Conservation (phyloP, 2,329 filamentous ascomycete species). For the Monilinia aucupariae region DNA sequence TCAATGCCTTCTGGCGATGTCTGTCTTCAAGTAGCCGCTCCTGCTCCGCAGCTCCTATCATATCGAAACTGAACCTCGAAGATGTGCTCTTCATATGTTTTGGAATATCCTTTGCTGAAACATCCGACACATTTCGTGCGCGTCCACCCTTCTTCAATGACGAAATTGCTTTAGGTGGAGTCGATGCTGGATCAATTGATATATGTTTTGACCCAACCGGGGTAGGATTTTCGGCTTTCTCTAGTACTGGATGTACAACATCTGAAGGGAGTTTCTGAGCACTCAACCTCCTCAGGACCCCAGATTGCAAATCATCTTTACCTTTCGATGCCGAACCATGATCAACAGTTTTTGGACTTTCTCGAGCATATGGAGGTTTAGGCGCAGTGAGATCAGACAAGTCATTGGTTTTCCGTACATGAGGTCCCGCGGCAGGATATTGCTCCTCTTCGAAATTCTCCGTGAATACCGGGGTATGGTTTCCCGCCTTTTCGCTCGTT, state of each 20-base stretch:
- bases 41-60: constrained; percentile 62
- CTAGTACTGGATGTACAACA: constrained; percentile 26
- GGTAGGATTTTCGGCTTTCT: constrained; percentile 22
- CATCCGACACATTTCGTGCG: constrained; percentile 49
- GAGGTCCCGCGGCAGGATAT: constrained; percentile 35
- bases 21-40: constrained; percentile 68
- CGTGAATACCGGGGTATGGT: constrained; percentile 49
- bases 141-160: constrained; percentile 27
- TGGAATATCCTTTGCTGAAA: constrained; percentile 45
- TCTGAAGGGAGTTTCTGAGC: constrained; percentile 24
- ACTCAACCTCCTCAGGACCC: constrained; percentile 19
- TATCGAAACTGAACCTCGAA: constrained; percentile 77
- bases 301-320: constrained; percentile 25
- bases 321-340: constrained; percentile 19
- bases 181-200: constrained; percentile 28
- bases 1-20: constrained; percentile 61
- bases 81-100: constrained; percentile 70
- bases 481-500: constrained; percentile 32
- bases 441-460: constrained; percentile 50
- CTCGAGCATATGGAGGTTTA: constrained; percentile 31
- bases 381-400: constrained; percentile 33
- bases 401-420: constrained; percentile 35
- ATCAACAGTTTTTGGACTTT: constrained; percentile 24
- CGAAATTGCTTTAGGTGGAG: constrained; percentile 24
- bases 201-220: constrained; percentile 23